These are phyloP conservation scores for Fusarium paranaense DNA, from an alignment of 2,329 filamentous ascomycete species.

Conservation along the genomic window DNA sequence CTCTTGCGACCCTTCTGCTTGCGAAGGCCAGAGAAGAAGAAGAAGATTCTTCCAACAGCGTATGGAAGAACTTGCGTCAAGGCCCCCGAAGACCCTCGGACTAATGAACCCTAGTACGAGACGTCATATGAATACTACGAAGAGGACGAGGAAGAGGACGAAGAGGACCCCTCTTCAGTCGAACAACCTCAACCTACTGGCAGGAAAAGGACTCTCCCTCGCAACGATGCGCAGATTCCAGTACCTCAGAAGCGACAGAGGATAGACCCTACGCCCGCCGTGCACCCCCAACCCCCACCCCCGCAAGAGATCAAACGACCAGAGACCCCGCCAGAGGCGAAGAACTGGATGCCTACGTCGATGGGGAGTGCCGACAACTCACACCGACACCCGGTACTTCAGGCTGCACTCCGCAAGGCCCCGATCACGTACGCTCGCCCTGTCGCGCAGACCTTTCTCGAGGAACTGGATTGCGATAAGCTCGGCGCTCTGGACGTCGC, in stretches of 20 bases:
- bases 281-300: neutral
- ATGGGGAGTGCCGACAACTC: slow-evolving; percentile 6
- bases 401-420: neutral
- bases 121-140: slow-evolving; percentile 32
- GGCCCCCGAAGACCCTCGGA: neutral
- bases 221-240: slow-evolving; percentile 17
- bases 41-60: slow-evolving; percentile 17
- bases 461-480: slow-evolving; percentile 14
- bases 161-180: neutral
- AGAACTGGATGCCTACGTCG: slow-evolving; percentile 12
- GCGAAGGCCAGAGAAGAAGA: slow-evolving; percentile 15
- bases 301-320: neutral
- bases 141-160: slow-evolving; percentile 17
- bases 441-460: slow-evolving; percentile 26
- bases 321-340: neutral
- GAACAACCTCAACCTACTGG: neutral
- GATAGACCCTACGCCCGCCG: slow-evolving; percentile 5
- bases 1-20: slow-evolving; percentile 24
- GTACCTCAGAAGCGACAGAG: slow-evolving; percentile 29
- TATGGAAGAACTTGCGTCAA: slow-evolving; percentile 12
- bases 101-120: slow-evolving; percentile 32
- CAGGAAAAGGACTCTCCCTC: slow-evolving; percentile 29
- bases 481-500: slow-evolving; percentile 14
- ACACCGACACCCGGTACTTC: slow-evolving; percentile 16
- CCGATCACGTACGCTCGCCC: slow-evolving; percentile 1